Evolutionary conservation across 2,329 filamentous ascomycete genomes (phyloP).

Genomic region (Colletotrichum sublineola): DNA sequence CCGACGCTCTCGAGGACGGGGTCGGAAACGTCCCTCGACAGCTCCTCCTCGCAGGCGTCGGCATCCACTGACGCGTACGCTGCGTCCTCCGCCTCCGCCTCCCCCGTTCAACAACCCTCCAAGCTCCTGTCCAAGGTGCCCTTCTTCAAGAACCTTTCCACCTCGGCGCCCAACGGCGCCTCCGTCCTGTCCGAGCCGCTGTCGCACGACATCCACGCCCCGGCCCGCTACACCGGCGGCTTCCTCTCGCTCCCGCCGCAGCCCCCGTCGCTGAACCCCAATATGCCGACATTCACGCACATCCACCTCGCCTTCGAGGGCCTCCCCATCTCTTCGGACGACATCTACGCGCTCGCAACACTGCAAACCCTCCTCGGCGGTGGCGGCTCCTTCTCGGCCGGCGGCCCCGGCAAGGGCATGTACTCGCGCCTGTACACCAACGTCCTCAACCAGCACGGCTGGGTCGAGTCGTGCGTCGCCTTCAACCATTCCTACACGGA

Average conservation of each 20-base stretch:
- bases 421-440: conserved; percentile 98
- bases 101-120: conserved; percentile 64
- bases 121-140: conserved; percentile 85
- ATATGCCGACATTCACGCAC: conserved; percentile 85
- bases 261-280: conserved; percentile 81
- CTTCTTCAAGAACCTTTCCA: conserved; percentile 90
- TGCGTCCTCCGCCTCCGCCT: conserved; percentile 43
- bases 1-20: conserved; percentile 66
- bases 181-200: conserved; percentile 64
- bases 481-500: conserved; percentile 99
- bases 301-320: conserved; percentile 98
- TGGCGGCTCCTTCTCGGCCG: conserved; percentile 95
- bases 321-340: conserved; percentile 87
- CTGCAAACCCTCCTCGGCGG: conserved; percentile 96
- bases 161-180: conserved; percentile 75
- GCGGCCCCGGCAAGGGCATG: conserved; percentile 98
- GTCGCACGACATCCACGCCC: conserved; percentile 69
- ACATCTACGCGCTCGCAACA: conserved; percentile 96
- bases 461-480: conserved; percentile 95
- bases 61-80: conserved; percentile 51
- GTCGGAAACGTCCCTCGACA: conserved; percentile 68
- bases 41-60: conserved; percentile 53
- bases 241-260: conserved; percentile 88
- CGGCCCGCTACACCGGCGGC: conserved; percentile 91
- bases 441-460: conserved; percentile 96